Evolutionary conservation across 148 eudicot genomes (phyloP).

Genomic region (Bassia scoparia): DNA sequence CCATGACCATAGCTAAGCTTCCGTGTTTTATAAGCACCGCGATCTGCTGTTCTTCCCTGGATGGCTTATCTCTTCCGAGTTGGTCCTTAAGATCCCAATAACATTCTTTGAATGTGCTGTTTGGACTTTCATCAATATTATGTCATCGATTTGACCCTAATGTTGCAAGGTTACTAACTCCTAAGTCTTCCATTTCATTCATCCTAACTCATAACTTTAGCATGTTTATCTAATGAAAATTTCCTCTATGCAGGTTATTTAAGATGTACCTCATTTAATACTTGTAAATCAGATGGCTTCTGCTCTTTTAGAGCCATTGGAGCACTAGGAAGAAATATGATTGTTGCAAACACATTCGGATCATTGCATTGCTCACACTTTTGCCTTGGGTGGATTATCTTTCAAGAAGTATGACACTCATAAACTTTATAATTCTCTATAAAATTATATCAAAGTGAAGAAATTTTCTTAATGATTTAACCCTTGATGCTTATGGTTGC

Average conservation of each 20-base stretch:
- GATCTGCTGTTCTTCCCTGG: slow-evolving; percentile 68
- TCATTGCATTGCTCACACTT: slow-evolving; percentile 42
- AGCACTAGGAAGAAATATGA: slow-evolving; percentile 55
- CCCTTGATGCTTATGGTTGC: not conserved
- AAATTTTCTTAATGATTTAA: not conserved
- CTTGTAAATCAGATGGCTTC: slow-evolving; percentile 57
- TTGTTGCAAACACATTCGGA: slow-evolving; percentile 60
- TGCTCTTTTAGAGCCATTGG: slow-evolving; percentile 46
- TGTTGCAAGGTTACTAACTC: slow-evolving; percentile 47
- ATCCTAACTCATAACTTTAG: no score
- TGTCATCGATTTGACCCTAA: slow-evolving; percentile 64
- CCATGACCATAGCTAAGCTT: slow-evolving; percentile 66
- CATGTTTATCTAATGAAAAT: not conserved
- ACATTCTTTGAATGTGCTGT: slow-evolving; percentile 47
- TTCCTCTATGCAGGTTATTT: slow-evolving; percentile 41
- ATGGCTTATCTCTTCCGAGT: slow-evolving; percentile 69
- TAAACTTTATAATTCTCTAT: not conserved
- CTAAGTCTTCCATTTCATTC: no score
- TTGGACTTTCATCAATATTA: slow-evolving; percentile 50
- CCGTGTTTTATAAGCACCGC: slow-evolving; percentile 75
- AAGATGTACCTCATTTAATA: slow-evolving; percentile 52
- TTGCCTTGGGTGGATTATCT: slow-evolving; percentile 62
- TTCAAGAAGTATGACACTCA: slow-evolving; percentile 44
- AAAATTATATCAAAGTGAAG: not conserved
- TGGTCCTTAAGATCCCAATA: slow-evolving; percentile 62